Evolutionary conservation across 164 flowering plant species (phyloP).

Genomic region (Litsea cubeba): DNA sequence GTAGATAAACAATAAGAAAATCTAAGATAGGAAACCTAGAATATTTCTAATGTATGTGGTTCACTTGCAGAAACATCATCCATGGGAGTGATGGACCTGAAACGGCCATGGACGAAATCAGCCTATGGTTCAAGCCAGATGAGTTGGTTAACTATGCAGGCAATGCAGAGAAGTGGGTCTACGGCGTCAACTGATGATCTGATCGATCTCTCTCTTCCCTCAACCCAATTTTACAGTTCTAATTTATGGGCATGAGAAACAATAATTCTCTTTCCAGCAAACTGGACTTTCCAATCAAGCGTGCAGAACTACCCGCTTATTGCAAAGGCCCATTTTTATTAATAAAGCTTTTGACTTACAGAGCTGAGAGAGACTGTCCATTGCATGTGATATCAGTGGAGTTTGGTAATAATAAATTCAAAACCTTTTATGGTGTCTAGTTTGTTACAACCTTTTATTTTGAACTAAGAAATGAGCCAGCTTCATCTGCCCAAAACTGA

Average conservation of each 20-base stretch:
- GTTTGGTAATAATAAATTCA: no score
- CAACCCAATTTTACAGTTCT: background rate
- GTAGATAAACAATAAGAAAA: no score
- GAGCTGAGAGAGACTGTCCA: background rate
- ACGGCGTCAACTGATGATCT: slow-evolving; percentile 51
- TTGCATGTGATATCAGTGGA: background rate
- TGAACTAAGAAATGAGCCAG: no score
- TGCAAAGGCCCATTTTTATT: background rate
- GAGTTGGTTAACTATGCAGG: slow-evolving; percentile 71
- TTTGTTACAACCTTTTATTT: no score
- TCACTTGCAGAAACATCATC: slow-evolving; percentile 66
- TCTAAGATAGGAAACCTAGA: no score
- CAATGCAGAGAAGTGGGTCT: slow-evolving; percentile 90
- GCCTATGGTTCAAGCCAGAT: slow-evolving; percentile 85
- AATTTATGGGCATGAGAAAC: background rate
- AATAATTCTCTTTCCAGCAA: background rate
- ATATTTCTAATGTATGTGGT: background rate
- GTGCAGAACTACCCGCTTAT: background rate
- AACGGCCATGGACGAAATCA: slow-evolving; percentile 89
- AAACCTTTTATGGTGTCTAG: no score
- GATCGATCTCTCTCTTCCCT: background rate
- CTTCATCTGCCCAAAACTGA: no score
- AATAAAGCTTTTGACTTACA: background rate
- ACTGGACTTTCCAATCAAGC: background rate
- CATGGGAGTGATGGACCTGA: slow-evolving; percentile 98